phyloP scores from a whole-genome alignment of 371 early-diverging fungal genomes.

The Apophysomyces trapeziformis region DNA sequence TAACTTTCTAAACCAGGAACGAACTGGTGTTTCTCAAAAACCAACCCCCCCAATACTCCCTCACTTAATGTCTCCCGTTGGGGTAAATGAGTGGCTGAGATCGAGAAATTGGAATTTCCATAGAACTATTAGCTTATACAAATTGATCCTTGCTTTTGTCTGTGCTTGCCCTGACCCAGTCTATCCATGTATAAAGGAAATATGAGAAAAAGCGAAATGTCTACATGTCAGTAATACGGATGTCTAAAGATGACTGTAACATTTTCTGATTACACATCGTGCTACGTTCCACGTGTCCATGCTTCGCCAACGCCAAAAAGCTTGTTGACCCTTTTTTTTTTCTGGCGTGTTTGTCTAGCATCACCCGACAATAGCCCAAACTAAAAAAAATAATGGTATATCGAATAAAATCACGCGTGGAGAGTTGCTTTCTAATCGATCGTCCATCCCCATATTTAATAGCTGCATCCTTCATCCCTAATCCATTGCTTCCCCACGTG shows the following conservation, averaged over 20 bases:
- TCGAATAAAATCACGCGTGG: neutral
- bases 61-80: no score
- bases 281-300: slow-evolving; percentile 11
- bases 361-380: slow-evolving; percentile 4
- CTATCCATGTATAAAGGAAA: no score
- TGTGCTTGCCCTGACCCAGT: no score
- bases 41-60: no score
- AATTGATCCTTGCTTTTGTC: no score
- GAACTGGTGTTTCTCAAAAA: no score
- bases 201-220: neutral
- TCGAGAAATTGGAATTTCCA: no score
- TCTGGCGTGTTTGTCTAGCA: slow-evolving; percentile 9
- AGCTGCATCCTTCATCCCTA: slow-evolving; percentile 2
- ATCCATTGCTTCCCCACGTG: slow-evolving; percentile 10
- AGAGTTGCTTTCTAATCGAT: neutral
- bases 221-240: neutral
- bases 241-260: neutral
- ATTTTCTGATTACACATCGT: neutral
- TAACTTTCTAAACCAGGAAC: no score
- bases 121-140: no score
- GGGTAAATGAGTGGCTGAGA: no score
- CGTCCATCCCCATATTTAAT: slow-evolving; percentile 1
- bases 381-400: neutral
- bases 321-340: slow-evolving; percentile 11
- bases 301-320: slow-evolving; percentile 9